Evolutionary conservation across 2,329 filamentous ascomycete genomes (phyloP).

Genomic region (Hypoxylon sp.): DNA sequence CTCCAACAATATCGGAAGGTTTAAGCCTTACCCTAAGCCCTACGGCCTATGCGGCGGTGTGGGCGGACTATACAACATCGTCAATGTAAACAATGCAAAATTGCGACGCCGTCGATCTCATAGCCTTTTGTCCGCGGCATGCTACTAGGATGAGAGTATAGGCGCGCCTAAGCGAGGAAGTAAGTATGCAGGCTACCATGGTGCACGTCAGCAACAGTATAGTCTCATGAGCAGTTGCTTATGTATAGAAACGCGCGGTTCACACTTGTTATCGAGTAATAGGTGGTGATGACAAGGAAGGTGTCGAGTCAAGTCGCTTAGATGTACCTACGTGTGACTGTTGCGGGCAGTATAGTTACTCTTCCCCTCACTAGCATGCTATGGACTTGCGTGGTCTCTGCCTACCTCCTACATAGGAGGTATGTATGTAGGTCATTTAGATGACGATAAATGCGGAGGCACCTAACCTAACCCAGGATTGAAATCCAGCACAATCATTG

Average conservation of each 20-base stretch:
- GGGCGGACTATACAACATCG: conserved; percentile 16
- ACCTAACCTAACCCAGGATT: conserved; percentile 1
- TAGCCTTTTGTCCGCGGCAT: background rate
- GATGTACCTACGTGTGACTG: background rate
- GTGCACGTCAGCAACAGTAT: conserved; percentile 30
- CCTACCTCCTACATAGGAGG: no score
- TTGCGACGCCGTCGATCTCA: background rate
- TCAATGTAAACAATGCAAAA: conserved; percentile 10
- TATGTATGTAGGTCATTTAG: background rate
- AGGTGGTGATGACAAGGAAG: background rate
- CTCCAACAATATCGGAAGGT: background rate
- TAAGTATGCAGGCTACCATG: conserved; percentile 4
- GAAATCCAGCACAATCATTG: background rate
- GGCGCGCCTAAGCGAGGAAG: background rate
- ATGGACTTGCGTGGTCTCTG: background rate
- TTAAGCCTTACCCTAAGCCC: conserved; percentile 5
- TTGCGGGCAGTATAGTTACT: background rate
- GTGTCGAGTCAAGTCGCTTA: background rate
- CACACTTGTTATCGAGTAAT: conserved; percentile 3
- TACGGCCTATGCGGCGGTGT: conserved; percentile 2
- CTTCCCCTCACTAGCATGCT: background rate
- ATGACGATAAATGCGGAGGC: background rate
- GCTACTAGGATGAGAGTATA: background rate
- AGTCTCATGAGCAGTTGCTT: conserved; percentile 3
- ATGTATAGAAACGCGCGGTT: conserved; percentile 20